A percentile compares a stretch with the other conserved stretches of the same genome.
These are phyloP conservation scores for Ceratobasidium sp. DNA, from an alignment of 1,284 basidiomycete genomes.

Conservation along the genomic window DNA sequence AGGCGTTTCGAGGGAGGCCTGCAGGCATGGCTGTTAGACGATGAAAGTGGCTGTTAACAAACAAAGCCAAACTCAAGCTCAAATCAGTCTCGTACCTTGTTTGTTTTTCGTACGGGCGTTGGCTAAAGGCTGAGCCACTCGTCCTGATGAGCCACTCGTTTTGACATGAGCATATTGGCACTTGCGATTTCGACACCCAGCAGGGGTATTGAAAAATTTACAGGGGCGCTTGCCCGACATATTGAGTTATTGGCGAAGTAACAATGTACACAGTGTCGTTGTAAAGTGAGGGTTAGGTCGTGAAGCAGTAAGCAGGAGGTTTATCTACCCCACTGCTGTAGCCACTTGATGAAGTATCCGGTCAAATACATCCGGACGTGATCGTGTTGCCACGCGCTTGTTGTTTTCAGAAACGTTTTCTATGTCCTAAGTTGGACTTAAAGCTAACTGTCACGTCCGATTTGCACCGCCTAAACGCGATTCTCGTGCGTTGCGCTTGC, in stretches of 20 bases:
- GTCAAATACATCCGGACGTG: neutral
- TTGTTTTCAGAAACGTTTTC: slow-evolving; percentile 13
- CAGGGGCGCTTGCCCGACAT: slow-evolving; percentile 16
- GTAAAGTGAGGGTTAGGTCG: neutral
- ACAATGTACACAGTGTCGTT: neutral
- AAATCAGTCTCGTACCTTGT: neutral
- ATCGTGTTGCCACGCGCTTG: neutral
- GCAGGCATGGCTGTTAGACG: neutral
- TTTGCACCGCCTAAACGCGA: neutral
- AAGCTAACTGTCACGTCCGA: neutral
- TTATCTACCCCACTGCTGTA: slow-evolving; percentile 3
- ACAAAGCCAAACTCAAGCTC: neutral
- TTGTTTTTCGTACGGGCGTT: neutral
- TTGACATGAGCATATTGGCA: neutral
- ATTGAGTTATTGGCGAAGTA: no score
- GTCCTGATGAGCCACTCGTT: neutral
- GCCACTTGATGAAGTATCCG: neutral
- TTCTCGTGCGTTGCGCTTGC: neutral
- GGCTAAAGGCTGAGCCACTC: neutral
- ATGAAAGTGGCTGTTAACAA: neutral
- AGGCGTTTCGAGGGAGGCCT: slow-evolving; percentile 5
- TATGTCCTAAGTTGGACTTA: neutral
- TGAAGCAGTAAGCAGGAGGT: neutral
- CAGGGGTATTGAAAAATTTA: neutral
- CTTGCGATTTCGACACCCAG: neutral